These are phyloP conservation scores for Stephania yunnanensis DNA, from an alignment of 164 flowering plant genomes.

Conservation along the genomic window DNA sequence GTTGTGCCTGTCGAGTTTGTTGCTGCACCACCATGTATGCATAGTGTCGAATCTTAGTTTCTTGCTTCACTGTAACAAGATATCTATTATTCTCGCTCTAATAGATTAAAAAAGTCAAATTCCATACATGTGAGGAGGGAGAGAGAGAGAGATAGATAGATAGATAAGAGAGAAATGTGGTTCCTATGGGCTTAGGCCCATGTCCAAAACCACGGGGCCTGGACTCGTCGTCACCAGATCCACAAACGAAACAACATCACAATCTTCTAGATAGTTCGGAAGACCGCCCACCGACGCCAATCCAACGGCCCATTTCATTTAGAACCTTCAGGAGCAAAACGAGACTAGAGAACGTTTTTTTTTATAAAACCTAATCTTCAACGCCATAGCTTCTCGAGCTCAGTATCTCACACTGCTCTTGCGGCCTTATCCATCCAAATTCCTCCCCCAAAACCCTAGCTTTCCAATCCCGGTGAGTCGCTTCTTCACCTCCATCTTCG, in stretches of 20 bases:
- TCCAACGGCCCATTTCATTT: conserved; percentile 22
- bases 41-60: too few relatives aligned
- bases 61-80: too few relatives aligned
- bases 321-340: conserved; percentile 19
- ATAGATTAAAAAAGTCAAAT: too few relatives aligned
- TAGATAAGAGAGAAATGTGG: too few relatives aligned
- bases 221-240: not conserved
- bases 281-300: not conserved
- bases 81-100: too few relatives aligned
- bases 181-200: not conserved
- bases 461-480: not conserved
- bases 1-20: too few relatives aligned
- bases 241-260: not conserved
- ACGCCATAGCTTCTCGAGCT: not conserved
- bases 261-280: conserved; percentile 26
- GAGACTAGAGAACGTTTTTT: not conserved
- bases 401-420: not conserved
- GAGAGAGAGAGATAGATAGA: too few relatives aligned
- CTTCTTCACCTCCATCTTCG: not conserved
- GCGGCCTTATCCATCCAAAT: conserved; percentile 16
- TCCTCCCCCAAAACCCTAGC: not conserved
- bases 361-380: conserved; percentile 15
- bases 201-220: not conserved
- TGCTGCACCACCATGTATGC: too few relatives aligned
- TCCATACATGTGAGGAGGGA: too few relatives aligned